These are phyloP conservation scores for Tolypocladium album DNA, from an alignment of 2,329 filamentous ascomycete species.

Conservation along the genomic window DNA sequence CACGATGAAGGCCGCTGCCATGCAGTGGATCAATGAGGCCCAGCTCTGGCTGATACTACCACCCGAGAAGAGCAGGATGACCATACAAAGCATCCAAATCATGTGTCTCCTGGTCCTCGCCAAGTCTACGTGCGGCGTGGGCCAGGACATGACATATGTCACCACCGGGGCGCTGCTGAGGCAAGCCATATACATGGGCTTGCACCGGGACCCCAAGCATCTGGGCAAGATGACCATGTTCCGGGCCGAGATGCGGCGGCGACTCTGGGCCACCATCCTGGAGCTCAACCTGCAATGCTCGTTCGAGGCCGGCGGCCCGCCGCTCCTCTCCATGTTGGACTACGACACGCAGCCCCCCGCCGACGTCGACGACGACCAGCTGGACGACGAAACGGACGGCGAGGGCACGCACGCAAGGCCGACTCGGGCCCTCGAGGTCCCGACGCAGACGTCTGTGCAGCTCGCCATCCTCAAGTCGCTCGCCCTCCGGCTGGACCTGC, in stretches of 20 bases:
- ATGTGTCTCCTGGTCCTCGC: slow-evolving; percentile 41
- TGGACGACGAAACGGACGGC: slow-evolving; percentile 25
- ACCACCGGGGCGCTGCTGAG: slow-evolving; percentile 38
- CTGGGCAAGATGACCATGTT: slow-evolving; percentile 36
- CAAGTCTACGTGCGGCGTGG: slow-evolving; percentile 34
- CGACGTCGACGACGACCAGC: slow-evolving; percentile 41
- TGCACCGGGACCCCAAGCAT: slow-evolving; percentile 44
- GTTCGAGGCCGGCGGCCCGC: slow-evolving; percentile 38
- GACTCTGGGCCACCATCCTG: slow-evolving; percentile 45
- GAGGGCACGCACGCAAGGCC: slow-evolving; percentile 3
- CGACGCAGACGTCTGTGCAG: slow-evolving; percentile 38
- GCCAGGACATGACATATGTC: slow-evolving; percentile 41
- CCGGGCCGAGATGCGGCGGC: slow-evolving; percentile 40
- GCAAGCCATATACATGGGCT: slow-evolving; percentile 45
- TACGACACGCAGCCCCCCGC: slow-evolving; percentile 39
- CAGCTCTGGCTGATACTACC: slow-evolving; percentile 38
- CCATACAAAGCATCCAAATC: slow-evolving; percentile 37
- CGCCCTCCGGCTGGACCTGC: slow-evolving; percentile 29
- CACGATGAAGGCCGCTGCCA: slow-evolving; percentile 29
- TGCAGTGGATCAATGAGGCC: slow-evolving; percentile 41
- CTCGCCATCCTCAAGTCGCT: slow-evolving; percentile 34
- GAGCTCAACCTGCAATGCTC: slow-evolving; percentile 42
- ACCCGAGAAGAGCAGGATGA: slow-evolving; percentile 36
- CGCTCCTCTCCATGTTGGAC: slow-evolving; percentile 32
- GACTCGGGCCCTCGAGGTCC: slow-evolving; percentile 6